Evolutionary conservation across 768 basidiomycete species (phyloP).

Genomic region (Porpolomopsis calyptriformis): DNA sequence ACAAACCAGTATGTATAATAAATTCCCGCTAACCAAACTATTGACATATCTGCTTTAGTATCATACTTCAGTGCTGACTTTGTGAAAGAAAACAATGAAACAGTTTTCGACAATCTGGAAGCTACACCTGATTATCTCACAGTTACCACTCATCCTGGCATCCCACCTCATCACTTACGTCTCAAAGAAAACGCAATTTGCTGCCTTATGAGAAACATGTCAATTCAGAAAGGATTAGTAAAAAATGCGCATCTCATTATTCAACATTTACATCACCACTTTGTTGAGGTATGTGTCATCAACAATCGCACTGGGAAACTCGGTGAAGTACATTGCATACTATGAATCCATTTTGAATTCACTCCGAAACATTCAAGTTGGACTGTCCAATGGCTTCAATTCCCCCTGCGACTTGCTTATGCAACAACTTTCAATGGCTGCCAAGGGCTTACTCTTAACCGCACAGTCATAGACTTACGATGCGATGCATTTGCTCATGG

Average conservation of each 20-base stretch:
- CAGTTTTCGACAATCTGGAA: not conserved
- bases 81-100: slow-evolving; percentile 12
- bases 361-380: slow-evolving; percentile 4
- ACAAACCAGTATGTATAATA: not conserved
- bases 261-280: slow-evolving; percentile 10
- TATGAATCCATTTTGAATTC: slow-evolving; percentile 6
- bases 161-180: slow-evolving; percentile 16
- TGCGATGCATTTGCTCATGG: not conserved
- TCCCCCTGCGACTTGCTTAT: slow-evolving; percentile 6
- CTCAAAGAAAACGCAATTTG: slow-evolving; percentile 25
- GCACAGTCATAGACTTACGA: not conserved
- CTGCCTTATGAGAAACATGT: slow-evolving; percentile 28
- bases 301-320: not conserved
- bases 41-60: not conserved
- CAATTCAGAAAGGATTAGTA: slow-evolving; percentile 26
- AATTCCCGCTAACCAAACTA: not conserved
- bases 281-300: not conserved
- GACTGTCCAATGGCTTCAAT: slow-evolving; percentile 3
- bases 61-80: slow-evolving; percentile 11
- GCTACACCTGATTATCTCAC: slow-evolving; percentile 12
- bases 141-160: slow-evolving; percentile 7
- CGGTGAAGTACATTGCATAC: slow-evolving; percentile 6
- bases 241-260: slow-evolving; percentile 31
- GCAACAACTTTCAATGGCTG: not conserved
- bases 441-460: not conserved